A percentile compares a stretch with the other conserved stretches of the same genome.
Conservation (phyloP, 768 basidiomycete species). For the Lentinula aciculospora region DNA sequence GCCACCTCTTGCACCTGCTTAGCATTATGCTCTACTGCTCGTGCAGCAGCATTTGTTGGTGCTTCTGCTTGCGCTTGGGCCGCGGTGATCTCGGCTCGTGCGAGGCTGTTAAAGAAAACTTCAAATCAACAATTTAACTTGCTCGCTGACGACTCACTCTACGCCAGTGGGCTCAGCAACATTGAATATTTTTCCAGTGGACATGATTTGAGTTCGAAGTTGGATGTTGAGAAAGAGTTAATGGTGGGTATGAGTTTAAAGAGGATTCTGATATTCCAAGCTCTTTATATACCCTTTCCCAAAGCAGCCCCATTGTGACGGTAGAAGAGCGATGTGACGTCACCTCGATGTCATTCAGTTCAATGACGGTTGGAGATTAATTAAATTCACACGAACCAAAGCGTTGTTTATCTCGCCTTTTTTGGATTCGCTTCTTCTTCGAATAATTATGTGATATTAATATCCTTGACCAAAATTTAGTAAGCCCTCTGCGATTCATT, state of each 20-base stretch:
- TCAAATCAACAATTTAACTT: neutral
- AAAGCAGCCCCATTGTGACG: neutral
- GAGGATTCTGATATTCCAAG: neutral
- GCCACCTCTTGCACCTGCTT: neutral
- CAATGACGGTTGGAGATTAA: neutral
- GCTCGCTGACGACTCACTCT: neutral
- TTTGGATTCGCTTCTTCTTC: too few relatives aligned
- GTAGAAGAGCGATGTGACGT: neutral
- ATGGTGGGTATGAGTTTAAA: neutral
- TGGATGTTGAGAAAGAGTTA: neutral
- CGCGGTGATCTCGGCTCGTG: neutral
- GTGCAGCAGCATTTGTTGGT: neutral
- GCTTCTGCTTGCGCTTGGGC: constrained; percentile 1
- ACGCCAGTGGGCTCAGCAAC: constrained; percentile 4
- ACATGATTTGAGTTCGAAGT: neutral
- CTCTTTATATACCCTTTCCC: neutral
- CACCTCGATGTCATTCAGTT: neutral
- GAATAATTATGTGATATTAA: too few relatives aligned
- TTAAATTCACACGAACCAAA: neutral
- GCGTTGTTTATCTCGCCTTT: neutral
- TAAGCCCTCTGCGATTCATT: constrained; percentile 1
- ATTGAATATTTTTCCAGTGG: constrained; percentile 2
- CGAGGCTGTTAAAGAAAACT: neutral
- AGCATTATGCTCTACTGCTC: constrained; percentile 1
- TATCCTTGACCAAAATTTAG: too few relatives aligned